Conservation (phyloP, 2,329 filamentous ascomycete species). For the Fusarium robinianum region DNA sequence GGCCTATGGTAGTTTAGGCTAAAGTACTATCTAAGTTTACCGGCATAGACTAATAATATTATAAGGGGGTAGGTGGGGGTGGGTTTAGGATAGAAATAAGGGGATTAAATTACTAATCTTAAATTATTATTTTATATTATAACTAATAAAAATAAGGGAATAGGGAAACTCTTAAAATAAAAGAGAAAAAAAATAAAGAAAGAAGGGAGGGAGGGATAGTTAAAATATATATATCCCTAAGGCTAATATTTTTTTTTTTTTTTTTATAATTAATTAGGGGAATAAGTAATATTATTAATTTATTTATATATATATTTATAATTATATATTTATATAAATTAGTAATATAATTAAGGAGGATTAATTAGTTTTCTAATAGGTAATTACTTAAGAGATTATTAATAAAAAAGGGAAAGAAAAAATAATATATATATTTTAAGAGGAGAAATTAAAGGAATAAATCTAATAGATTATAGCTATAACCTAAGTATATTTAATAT, state of each 20-base stretch:
- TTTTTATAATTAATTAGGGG: no score
- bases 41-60: no score
- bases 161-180: conserved; percentile 1
- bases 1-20: no score
- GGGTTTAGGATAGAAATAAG: background rate
- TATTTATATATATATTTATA: background rate
- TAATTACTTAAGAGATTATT: background rate
- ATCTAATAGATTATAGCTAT: background rate
- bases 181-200: background rate
- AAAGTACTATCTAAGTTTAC: background rate
- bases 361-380: no score
- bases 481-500: conserved; percentile 4
- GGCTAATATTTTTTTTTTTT: no score
- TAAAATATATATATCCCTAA: no score
- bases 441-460: background rate
- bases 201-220: no score
- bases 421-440: background rate
- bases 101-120: conserved; percentile 1
- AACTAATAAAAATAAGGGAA: background rate
- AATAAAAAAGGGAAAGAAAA: no score
- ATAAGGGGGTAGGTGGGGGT: no score
- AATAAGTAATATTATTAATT: conserved; percentile 1
- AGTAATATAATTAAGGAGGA: no score
- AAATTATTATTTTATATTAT: background rate
- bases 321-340: background rate